Percentiles rank a stretch among this genome's conserved stretches.
These are phyloP conservation scores for Anethum foeniculum DNA, from an alignment of 140 eudicot species.

Conservation along the genomic window DNA sequence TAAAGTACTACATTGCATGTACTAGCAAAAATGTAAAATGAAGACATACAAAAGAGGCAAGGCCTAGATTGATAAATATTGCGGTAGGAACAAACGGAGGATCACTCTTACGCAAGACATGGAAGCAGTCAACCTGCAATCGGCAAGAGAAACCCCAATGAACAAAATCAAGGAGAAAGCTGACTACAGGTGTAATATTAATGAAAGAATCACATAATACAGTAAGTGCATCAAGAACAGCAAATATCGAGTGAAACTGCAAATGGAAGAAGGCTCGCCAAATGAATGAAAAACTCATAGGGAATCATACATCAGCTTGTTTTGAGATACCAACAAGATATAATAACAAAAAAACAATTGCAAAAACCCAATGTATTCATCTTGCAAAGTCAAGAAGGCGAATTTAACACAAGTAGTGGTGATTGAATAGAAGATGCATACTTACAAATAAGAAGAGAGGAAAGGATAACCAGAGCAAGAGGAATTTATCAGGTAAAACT, in stretches of 20 bases:
- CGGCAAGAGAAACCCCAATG: background rate
- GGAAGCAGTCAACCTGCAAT: conserved; percentile 89
- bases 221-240: background rate
- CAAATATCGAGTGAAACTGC: background rate
- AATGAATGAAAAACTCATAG: background rate
- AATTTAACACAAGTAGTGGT: background rate
- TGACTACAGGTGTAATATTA: background rate
- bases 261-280: background rate
- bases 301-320: background rate
- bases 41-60: conserved; percentile 70
- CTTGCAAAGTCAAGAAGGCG: background rate
- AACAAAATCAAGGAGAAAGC: conserved; percentile 9
- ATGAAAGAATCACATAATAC: background rate
- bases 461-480: background rate
- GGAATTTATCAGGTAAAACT: background rate
- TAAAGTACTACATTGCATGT: background rate
- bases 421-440: background rate
- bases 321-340: background rate
- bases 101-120: conserved; percentile 92
- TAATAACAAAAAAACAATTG: background rate
- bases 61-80: conserved; percentile 81
- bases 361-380: background rate
- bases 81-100: conserved; percentile 91
- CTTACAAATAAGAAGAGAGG: background rate
- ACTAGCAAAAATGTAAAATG: conserved; percentile 6